Conservation (phyloP, 495 filamentous ascomycete genomes). For the Xylaria cubensis region DNA sequence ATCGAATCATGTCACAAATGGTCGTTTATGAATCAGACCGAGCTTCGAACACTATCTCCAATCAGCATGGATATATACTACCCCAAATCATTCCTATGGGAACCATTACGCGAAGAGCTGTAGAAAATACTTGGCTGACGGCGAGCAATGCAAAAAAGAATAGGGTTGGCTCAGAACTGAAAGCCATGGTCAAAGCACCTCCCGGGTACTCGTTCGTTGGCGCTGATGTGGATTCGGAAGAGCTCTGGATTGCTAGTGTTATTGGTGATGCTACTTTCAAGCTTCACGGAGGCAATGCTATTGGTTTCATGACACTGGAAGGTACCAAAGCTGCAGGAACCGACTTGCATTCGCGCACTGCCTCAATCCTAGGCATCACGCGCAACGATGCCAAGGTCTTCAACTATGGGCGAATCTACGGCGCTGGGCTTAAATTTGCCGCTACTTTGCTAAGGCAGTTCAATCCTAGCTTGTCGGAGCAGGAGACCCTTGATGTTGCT, state of each 20-base stretch:
- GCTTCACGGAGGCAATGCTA: conserved; percentile 92
- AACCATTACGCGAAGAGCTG: conserved; percentile 93
- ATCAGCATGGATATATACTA: conserved; percentile 76
- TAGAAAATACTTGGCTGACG: conserved; percentile 98
- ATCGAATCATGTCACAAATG: conserved; percentile 90
- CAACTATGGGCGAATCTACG: conserved; percentile 98
- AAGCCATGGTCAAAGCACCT: conserved; percentile 94
- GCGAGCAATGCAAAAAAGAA: conserved; percentile 96
- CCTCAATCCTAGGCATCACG: conserved; percentile 87
- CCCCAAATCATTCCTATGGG: conserved; percentile 99
- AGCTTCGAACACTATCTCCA: conserved; percentile 14
- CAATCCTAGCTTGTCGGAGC: conserved; percentile 81
- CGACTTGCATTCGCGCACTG: conserved; percentile 94
- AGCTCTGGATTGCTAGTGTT: conserved; percentile 97
- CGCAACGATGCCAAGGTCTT: conserved; percentile 97
- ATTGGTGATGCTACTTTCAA: conserved; percentile 94
- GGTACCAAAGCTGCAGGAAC: conserved; percentile 93
- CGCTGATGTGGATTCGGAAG: conserved; percentile 98
- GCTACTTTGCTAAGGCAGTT: conserved; percentile 89
- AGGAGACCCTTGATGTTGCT: conserved; percentile 75
- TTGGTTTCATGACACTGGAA: conserved; percentile 99
- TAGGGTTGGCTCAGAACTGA: conserved; percentile 94
- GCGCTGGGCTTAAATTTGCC: conserved; percentile 92
- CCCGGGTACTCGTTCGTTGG: conserved; percentile 92
- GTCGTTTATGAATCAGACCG: conserved; percentile 83